Evolutionary conservation across 2,329 filamentous ascomycete genomes (phyloP), one percentile per base, ranked within the genome.

Genomic region (Orbilia blumenaviensis): DNA sequence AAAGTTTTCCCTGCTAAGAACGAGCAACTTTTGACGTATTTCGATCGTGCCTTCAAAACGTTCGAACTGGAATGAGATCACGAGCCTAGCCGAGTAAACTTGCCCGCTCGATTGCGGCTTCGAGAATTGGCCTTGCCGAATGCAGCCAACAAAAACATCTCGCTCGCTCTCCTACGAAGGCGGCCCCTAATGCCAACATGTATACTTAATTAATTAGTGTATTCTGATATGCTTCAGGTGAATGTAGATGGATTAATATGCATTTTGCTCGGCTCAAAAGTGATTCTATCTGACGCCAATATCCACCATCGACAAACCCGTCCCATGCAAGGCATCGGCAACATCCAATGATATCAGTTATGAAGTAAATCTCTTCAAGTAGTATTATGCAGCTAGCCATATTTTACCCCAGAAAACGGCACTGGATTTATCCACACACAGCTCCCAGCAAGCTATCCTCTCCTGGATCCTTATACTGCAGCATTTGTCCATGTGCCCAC

Each of bases 381-480:
- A 21, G 38, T 52, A 61, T 27, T 36, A 66, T 74, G 69, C 68
- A 66, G 68, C 61, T 66, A 66, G 69, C 60, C 69, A 74, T 58
- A 72, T 66, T 66, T 61, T 75, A 75, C 71, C 71, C 71, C 71
- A 75, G 71, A 68, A 75, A 75, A 63, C 54, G 71, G 71, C 71
- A 41, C 56, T 61, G 71, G 44, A 32, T 67, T 66, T 58, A 66
- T 29, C 63, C 69, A 75, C 62, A 63, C 69, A 54, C 56, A 18
- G 54, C 46, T 48, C 41, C 23, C 54, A 72, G 58, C 46, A 38
- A 60, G 21, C 52, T 29, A 52, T 29, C 54, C 32, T 42, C 64
- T 52, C 27, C 62, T 54, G 54, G 69, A 62, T 74, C 69, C 52
- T 46, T 14, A 48, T 16, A 50, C 41, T 75, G 71, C 71, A 75